Evolutionary conservation across 805 yeast species (phyloP), one percentile per base, ranked within the genome.

Genomic region (Kurtzmaniella cleridarum): DNA sequence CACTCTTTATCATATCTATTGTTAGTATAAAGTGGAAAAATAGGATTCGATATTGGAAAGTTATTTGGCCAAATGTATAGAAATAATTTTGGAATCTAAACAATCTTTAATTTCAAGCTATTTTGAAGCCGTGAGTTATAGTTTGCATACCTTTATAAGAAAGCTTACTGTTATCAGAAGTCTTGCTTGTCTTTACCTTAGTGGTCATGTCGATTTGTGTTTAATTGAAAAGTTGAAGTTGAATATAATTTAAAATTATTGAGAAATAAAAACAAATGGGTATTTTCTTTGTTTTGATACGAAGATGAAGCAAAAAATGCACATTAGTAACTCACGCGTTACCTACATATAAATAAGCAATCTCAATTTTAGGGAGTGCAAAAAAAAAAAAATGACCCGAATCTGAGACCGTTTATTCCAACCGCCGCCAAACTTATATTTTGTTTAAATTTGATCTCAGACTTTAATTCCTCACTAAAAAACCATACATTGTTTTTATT

Each of bases 1-100:
- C 95, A 43, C 82, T 77, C 54, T 71, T 71, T 59, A 79, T 78
- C 77, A 79, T 73, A 43, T 79, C 84, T 76, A 40, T 20, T 5
- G 24, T 20, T 20, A 20, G 24, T 20, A 20, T 20, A 6, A 33
- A 10, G 3, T 33, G 15, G 27, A 14, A 13, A 6, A 27, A 2
- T 13, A 10, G 9, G 34, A 14, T 14, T 28, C 17, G 20, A 16
- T 18, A 17, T 16, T 32, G 16, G 12, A 32, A n/a, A 5, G 27
- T 16, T 12, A 13, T 27, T 30, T 12, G 35, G 30, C 5, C 18
- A 39, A 35, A 34, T 33, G 34, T 20, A 28, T 24, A 29, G 11
- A 20, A 14, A 16, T 16, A 20, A 20, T 20, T 20, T 20, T 20
- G 24, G 24, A 8, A 8, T 20, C 24, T 5, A 20, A 20, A 20